These are phyloP conservation scores for Blastomyces emzantsi DNA, from an alignment of 2,329 filamentous ascomycete species.

Conservation along the genomic window DNA sequence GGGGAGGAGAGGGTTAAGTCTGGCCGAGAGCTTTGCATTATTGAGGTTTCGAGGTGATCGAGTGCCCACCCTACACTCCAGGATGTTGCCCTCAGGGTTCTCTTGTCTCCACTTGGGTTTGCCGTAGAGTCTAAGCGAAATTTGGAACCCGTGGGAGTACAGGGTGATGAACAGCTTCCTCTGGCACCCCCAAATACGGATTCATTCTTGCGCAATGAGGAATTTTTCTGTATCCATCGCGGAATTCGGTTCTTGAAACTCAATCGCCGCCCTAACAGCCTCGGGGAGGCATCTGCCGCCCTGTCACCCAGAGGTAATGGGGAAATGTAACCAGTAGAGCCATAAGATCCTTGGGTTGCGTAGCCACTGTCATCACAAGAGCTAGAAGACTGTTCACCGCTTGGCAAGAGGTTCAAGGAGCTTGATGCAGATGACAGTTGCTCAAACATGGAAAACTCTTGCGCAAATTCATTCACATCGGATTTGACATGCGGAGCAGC, in stretches of 20 bases:
- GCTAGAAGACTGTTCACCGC: not conserved
- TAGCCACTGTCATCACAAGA: conserved; percentile 5
- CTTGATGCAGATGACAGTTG: not conserved
- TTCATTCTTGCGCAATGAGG: conserved; percentile 16
- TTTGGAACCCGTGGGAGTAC: not conserved
- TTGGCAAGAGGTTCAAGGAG: not conserved
- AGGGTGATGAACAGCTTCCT: not conserved
- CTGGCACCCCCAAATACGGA: conserved; percentile 8
- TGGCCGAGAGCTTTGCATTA: conserved; percentile 29
- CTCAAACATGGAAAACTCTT: not conserved
- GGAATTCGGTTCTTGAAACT: conserved; percentile 1
- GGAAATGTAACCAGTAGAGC: not conserved
- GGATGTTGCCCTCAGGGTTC: conserved; percentile 25
- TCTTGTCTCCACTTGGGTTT: conserved; percentile 21
- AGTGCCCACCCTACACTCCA: conserved; percentile 35
- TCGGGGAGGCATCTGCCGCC: not conserved
- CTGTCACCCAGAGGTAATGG: not conserved
- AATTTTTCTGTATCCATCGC: conserved; percentile 10
- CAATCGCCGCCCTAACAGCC: not conserved
- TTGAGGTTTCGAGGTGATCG: conserved; percentile 31
- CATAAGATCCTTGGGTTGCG: not conserved
- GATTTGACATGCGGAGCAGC: not conserved
- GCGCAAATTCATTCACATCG: not conserved
- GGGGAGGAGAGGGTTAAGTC: conserved; percentile 32
- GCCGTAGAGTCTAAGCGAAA: not conserved